These are phyloP conservation scores for Aspergillus calidoustus DNA, from an alignment of 2,329 filamentous ascomycete species.

Conservation along the genomic window DNA sequence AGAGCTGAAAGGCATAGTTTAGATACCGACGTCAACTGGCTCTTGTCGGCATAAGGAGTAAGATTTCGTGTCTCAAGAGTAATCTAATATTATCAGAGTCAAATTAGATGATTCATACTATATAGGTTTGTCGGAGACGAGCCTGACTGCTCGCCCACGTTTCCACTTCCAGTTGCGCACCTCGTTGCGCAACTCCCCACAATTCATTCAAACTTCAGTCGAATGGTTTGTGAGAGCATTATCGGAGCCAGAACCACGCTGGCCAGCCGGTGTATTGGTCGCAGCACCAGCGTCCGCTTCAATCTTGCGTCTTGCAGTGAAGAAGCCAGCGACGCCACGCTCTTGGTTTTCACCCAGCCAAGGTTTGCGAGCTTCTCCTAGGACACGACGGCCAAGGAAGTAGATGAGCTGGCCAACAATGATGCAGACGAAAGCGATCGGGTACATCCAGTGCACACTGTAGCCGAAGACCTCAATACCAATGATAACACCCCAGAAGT, in stretches of 20 bases:
- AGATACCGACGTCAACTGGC: too few species aligned
- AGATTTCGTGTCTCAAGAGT: neutral
- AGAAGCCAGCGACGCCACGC: conserved; percentile 75
- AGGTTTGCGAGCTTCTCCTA: conserved; percentile 69
- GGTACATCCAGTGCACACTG: conserved; percentile 85
- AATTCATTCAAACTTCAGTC: neutral
- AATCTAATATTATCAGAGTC: neutral
- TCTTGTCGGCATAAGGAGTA: too few species aligned
- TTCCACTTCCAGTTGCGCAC: neutral
- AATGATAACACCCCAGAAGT: conserved; percentile 97
- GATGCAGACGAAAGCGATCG: conserved; percentile 92
- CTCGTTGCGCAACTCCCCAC: too few species aligned
- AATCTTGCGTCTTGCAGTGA: conserved; percentile 81
- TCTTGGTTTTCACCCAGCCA: conserved; percentile 80
- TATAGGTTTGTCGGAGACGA: neutral
- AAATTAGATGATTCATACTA: neutral
- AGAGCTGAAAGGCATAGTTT: too few species aligned
- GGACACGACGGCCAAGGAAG: conserved; percentile 78
- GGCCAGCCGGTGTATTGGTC: neutral
- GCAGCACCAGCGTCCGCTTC: conserved; percentile 29
- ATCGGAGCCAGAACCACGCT: neutral
- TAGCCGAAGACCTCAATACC: conserved; percentile 84
- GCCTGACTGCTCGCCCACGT: neutral
- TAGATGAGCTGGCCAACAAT: conserved; percentile 84
- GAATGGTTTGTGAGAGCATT: neutral